Evolutionary conservation across 2,329 filamentous ascomycete species (phyloP).

Genomic region (Tympanopsis confertula): DNA sequence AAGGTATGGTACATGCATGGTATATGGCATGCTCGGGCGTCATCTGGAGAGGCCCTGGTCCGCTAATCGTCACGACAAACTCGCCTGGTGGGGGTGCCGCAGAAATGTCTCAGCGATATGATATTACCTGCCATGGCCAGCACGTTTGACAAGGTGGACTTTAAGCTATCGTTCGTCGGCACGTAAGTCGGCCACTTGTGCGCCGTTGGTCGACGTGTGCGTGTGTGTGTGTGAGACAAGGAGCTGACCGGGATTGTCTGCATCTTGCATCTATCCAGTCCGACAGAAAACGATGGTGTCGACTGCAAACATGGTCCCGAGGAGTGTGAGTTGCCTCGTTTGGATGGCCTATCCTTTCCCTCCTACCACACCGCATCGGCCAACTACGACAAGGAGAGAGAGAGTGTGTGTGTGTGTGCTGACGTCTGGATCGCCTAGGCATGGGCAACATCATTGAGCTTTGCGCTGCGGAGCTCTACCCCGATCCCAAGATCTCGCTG

Average conservation of each 20-base stretch:
- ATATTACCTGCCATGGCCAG: constrained; percentile 79
- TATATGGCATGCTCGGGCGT: too few relatives aligned
- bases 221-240: background rate
- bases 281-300: constrained; percentile 69
- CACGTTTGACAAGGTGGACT: constrained; percentile 75
- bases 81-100: too few relatives aligned
- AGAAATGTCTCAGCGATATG: constrained; percentile 69
- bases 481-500: constrained; percentile 75
- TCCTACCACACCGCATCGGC: background rate
- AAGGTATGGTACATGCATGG: too few relatives aligned
- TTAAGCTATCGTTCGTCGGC: constrained; percentile 82
- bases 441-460: constrained; percentile 91
- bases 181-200: constrained; percentile 36
- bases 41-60: background rate
- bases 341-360: background rate
- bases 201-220: background rate
- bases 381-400: background rate
- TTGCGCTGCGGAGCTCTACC: constrained; percentile 73
- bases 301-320: constrained; percentile 78
- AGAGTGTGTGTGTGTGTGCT: too few relatives aligned
- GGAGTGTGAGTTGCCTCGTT: constrained; percentile 44
- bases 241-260: background rate
- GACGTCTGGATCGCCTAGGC: constrained; percentile 22
- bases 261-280: constrained; percentile 25
- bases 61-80: too few relatives aligned